Evolutionary conservation across 2,329 filamentous ascomycete species (phyloP).

Genomic region (Diaporthe citri): DNA sequence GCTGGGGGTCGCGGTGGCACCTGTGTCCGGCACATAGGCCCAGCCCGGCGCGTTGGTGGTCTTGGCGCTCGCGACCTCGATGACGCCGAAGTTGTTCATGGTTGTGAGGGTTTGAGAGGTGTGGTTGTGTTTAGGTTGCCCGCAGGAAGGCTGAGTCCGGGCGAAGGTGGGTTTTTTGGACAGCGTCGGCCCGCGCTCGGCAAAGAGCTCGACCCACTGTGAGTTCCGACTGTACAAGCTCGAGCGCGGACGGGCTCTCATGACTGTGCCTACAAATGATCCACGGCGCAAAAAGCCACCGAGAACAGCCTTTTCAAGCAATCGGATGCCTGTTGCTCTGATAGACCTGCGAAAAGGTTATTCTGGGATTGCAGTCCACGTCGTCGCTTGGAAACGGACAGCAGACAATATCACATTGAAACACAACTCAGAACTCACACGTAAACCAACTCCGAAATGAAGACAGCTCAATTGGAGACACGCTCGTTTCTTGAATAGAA

Average conservation of each 20-base stretch:
- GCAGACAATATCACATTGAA: not conserved
- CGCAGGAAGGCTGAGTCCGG: not conserved
- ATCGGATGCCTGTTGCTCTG: too few relatives aligned
- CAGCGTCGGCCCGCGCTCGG: conserved; percentile 40
- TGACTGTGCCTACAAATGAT: not conserved
- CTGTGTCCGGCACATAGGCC: conserved; percentile 89
- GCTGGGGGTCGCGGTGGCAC: conserved; percentile 65
- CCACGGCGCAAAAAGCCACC: not conserved
- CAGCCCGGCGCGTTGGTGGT: conserved; percentile 84
- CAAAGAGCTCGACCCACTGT: conserved; percentile 28
- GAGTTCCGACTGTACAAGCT: not conserved
- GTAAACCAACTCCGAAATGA: not conserved
- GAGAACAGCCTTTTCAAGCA: not conserved
- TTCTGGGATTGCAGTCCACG: not conserved
- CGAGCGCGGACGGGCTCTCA: not conserved
- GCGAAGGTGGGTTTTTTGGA: conserved; percentile 16
- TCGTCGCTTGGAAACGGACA: not conserved
- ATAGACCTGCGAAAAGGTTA: too few relatives aligned
- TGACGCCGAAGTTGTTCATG: conserved; percentile 81
- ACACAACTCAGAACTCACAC: not conserved
- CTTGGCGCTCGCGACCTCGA: conserved; percentile 81
- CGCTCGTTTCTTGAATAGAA: not conserved
- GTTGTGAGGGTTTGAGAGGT: conserved; percentile 39
- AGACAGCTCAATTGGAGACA: not conserved
- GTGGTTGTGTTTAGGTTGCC: conserved; percentile 23